Evolutionary conservation across 257 asterid genomes (phyloP), one percentile per base, ranked within the genome.

Genomic region (Scutellaria barbata): DNA sequence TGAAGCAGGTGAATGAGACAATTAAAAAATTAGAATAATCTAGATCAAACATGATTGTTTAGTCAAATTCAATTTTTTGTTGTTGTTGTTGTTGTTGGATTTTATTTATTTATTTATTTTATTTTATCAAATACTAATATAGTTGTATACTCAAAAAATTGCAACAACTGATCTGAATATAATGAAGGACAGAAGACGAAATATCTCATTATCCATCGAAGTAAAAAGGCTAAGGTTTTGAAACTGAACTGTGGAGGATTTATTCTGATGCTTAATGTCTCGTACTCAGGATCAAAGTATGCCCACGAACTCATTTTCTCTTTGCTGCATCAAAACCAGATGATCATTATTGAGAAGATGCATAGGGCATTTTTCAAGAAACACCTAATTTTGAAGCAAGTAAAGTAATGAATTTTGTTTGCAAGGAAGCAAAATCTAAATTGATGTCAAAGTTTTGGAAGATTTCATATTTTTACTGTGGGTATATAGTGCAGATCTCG

Each of bases 231-330:
- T 53, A 63, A 60, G 48, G 63, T 51, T 52, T 22, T 4, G 74
- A 72, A 63, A 74, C 82, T 63, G 73, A 74, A 94, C 99, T 95
- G 96, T 58, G 99, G 99, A 80, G 99, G 99, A 78, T 94, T 94
- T 74, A 94, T 91, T 84, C 99, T 81, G 89, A 91, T 83, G 90
- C 92, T 94, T 60, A 94, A 75, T 3, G 96, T 91, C 78, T 94
- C 99, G 62, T 94, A 94, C 78, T 94, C 99, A 5, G 99, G 99
- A 88, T 94, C 99, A 68, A 94, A 94, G 81, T 94, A 94, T 9
- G 99, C 95, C 96, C 92, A 82, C 74, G 88, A 90, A 71, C 81
- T 89, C 98, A 93, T 93, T 68, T 33, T 69, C 45, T 74, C 60
- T 20, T 55, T 78, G 70, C 92, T 86, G 87, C 85, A 82, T 52